Percentiles rank a stretch among this genome's conserved stretches.
Evolutionary conservation across 176 grass and related monocot species (phyloP).

Genomic region (Rhynchospora breviuscula): DNA sequence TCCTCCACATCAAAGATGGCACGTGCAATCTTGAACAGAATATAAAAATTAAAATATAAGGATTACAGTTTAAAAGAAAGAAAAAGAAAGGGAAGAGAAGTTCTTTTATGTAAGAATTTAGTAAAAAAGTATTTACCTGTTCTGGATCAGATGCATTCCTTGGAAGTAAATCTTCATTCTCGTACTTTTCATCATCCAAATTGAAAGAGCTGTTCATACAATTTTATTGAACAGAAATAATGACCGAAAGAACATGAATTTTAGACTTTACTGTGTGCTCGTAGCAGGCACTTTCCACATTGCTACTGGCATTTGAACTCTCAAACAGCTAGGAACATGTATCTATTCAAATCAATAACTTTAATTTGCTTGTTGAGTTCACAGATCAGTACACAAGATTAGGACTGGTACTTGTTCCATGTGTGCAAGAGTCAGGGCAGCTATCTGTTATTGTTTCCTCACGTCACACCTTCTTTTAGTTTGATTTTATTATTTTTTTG

Average conservation of each 20-base stretch:
- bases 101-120: not conserved
- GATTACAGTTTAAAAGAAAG: not conserved
- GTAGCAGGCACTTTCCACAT: not conserved
- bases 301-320: not conserved
- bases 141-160: constrained; percentile 69
- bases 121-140: constrained; percentile 37
- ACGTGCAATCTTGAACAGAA: constrained; percentile 53
- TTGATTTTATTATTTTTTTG: not conserved
- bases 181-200: constrained; percentile 85
- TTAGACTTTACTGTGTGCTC: constrained; percentile 1
- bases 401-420: not conserved
- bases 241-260: not conserved
- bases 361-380: not conserved
- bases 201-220: constrained; percentile 67
- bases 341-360: not conserved
- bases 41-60: constrained; percentile 20
- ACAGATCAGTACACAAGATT: constrained; percentile 2
- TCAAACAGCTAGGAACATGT: not conserved
- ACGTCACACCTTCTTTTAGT: not conserved
- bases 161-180: constrained; percentile 69
- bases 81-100: not conserved
- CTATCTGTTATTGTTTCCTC: not conserved
- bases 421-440: not conserved
- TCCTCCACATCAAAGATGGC: constrained; percentile 94
- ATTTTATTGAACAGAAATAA: not conserved